Conservation (phyloP, 2,329 filamentous ascomycete genomes). For the Fusarium haematococcum region DNA sequence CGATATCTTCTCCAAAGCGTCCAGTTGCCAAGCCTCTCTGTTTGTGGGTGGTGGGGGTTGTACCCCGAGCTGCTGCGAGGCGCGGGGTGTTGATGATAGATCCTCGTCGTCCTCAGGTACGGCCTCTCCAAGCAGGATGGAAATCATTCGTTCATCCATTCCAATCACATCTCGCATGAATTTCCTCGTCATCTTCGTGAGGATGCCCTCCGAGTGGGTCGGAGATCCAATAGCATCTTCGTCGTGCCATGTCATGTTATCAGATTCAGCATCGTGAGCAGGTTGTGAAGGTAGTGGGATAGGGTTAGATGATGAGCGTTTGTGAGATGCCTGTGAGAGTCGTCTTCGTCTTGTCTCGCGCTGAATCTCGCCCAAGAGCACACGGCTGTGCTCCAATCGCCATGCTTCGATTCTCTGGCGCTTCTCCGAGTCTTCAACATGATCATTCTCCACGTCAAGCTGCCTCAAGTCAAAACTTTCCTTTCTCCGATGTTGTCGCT, state of each 20-base stretch:
- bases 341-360: slow-evolving; percentile 80
- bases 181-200: slow-evolving; percentile 83
- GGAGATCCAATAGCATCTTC: slow-evolving; percentile 59
- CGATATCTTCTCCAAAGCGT: slow-evolving; percentile 85
- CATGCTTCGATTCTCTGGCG: slow-evolving; percentile 89
- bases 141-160: slow-evolving; percentile 86
- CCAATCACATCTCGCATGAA: slow-evolving; percentile 92
- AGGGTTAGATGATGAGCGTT: slow-evolving; percentile 43
- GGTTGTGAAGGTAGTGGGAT: slow-evolving; percentile 44
- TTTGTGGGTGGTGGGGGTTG: slow-evolving; percentile 46
- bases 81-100: slow-evolving; percentile 60
- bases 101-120: slow-evolving; percentile 67
- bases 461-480: slow-evolving; percentile 66
- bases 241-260: slow-evolving; percentile 65
- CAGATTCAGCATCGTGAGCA: slow-evolving; percentile 48
- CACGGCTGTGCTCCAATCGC: slow-evolving; percentile 89
- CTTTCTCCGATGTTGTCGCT: slow-evolving; percentile 66
- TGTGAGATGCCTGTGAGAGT: slow-evolving; percentile 67
- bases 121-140: slow-evolving; percentile 87
- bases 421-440: slow-evolving; percentile 76
- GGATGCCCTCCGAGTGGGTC: slow-evolving; percentile 74
- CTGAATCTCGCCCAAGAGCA: slow-evolving; percentile 89
- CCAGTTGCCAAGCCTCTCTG: slow-evolving; percentile 75
- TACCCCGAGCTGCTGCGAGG: slow-evolving; percentile 50
- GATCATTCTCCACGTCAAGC: slow-evolving; percentile 64